phyloP scores from a whole-genome alignment of 2,329 filamentous ascomycete species.

The Ceratocystis cubensis region DNA sequence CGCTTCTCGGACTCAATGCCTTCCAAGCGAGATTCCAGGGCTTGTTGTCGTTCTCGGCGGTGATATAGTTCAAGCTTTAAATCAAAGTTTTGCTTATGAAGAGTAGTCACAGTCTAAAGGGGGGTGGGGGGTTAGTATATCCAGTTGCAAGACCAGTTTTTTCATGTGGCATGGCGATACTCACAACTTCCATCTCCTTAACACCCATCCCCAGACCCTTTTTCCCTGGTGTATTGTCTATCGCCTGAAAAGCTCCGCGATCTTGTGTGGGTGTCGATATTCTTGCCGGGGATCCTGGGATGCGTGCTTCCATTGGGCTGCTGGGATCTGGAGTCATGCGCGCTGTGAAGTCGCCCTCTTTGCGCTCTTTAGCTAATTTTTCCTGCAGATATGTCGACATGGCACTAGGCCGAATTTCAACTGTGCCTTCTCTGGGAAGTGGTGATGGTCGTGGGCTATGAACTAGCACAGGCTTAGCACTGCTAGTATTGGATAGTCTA shows the following conservation, averaged over 20 bases:
- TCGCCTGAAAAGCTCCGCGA: slow-evolving; percentile 10
- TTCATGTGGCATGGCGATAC: slow-evolving; percentile 21
- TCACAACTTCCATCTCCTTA: slow-evolving; percentile 56
- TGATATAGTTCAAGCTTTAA: slow-evolving; percentile 62
- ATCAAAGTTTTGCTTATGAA: slow-evolving; percentile 67
- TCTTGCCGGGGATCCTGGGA: slow-evolving; percentile 17
- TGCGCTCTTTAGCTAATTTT: slow-evolving; percentile 37
- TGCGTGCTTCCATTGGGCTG: slow-evolving; percentile 12
- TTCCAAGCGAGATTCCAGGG: slow-evolving; percentile 46
- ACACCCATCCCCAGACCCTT: slow-evolving; percentile 42
- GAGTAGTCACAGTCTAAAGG: slow-evolving; percentile 46
- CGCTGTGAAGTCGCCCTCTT: slow-evolving; percentile 23
- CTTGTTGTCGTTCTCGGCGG: slow-evolving; percentile 49
- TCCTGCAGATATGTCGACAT: slow-evolving; percentile 44
- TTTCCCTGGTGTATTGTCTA: slow-evolving; percentile 32
- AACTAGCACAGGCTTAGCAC: slow-evolving; percentile 27
- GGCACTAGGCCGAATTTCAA: slow-evolving; percentile 32
- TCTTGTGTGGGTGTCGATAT: slow-evolving; percentile 17
- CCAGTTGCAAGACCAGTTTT: background rate
- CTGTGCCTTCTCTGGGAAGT: slow-evolving; percentile 32
- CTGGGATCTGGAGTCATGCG: slow-evolving; percentile 18
- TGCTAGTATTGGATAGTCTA: slow-evolving; percentile 32
- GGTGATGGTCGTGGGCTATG: slow-evolving; percentile 33
- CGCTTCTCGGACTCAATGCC: slow-evolving; percentile 41
- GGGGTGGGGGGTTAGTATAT: slow-evolving; percentile 16